Conservation (phyloP, 1,139 yeast genomes). For the Nadsonia starkeyi-henricii region DNA sequence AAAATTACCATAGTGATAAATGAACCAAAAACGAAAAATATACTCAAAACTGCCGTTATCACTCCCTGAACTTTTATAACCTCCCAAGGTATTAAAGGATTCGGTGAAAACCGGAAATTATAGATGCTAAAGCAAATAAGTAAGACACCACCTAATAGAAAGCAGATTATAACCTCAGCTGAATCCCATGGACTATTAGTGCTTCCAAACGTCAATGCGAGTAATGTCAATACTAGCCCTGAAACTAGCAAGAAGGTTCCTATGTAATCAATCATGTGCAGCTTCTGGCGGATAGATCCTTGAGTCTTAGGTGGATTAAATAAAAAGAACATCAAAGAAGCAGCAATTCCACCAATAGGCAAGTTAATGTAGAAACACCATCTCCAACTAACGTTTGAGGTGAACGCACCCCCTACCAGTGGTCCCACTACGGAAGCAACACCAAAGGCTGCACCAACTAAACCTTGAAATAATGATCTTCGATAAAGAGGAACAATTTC, state of each 20-base stretch:
- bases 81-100: conserved; percentile 35
- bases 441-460: conserved; percentile 40
- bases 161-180: conserved; percentile 23
- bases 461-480: conserved; percentile 33
- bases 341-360: conserved; percentile 52
- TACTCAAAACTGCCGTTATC: conserved; percentile 27
- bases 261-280: conserved; percentile 30
- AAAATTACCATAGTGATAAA: conserved; percentile 34
- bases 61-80: conserved; percentile 28
- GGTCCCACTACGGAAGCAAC: conserved; percentile 54
- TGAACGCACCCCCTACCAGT: conserved; percentile 52
- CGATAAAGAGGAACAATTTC: conserved; percentile 45
- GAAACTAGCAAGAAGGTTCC: conserved; percentile 31
- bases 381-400: conserved; percentile 52
- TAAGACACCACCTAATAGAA: conserved; percentile 40
- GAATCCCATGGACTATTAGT: conserved; percentile 35
- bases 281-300: conserved; percentile 30
- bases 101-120: conserved; percentile 33
- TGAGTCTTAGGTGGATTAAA: conserved; percentile 36
- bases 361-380: conserved; percentile 67
- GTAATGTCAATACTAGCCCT: conserved; percentile 32
- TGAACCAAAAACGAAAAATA: conserved; percentile 30
- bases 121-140: conserved; percentile 31
- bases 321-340: conserved; percentile 27
- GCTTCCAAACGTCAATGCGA: conserved; percentile 42